Evolutionary conservation across 306 rosid species (phyloP).

Genomic region (Quercus ilex): DNA sequence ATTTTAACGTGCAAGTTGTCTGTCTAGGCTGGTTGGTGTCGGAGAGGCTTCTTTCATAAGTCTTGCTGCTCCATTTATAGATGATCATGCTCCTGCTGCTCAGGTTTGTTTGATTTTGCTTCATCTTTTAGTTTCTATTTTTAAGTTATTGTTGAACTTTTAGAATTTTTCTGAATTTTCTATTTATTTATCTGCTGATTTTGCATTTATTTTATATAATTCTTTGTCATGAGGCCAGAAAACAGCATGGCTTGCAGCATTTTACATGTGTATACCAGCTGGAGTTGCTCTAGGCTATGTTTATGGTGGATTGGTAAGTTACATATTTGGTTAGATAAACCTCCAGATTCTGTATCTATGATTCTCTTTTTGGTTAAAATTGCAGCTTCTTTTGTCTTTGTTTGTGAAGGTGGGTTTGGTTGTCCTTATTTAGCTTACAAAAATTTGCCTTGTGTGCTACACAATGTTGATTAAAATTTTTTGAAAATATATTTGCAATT

Average conservation of each 20-base stretch:
- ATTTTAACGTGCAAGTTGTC: slow-evolving; percentile 13
- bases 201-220: background rate
- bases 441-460: slow-evolving; percentile 3
- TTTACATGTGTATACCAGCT: slow-evolving; percentile 97
- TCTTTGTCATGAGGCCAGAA: slow-evolving; percentile 52
- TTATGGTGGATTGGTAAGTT: slow-evolving; percentile 89
- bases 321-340: slow-evolving; percentile 8
- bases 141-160: background rate
- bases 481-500: no score
- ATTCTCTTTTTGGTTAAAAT: background rate
- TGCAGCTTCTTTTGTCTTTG: background rate
- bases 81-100: slow-evolving; percentile 83
- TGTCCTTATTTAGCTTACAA: background rate
- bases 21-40: slow-evolving; percentile 86
- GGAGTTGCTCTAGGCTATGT: slow-evolving; percentile 93
- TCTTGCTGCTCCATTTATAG: slow-evolving; percentile 96
- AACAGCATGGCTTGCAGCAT: slow-evolving; percentile 91
- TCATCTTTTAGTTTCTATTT: background rate
- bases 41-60: slow-evolving; percentile 99
- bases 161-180: slow-evolving; percentile 11
- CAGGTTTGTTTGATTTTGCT: slow-evolving; percentile 50
- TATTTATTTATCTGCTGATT: slow-evolving; percentile 12
- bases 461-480: background rate
- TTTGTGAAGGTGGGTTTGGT: background rate
- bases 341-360: background rate